Evolutionary conservation across 176 grass and related monocot genomes (phyloP).

Genomic region (Stipa capillata): DNA sequence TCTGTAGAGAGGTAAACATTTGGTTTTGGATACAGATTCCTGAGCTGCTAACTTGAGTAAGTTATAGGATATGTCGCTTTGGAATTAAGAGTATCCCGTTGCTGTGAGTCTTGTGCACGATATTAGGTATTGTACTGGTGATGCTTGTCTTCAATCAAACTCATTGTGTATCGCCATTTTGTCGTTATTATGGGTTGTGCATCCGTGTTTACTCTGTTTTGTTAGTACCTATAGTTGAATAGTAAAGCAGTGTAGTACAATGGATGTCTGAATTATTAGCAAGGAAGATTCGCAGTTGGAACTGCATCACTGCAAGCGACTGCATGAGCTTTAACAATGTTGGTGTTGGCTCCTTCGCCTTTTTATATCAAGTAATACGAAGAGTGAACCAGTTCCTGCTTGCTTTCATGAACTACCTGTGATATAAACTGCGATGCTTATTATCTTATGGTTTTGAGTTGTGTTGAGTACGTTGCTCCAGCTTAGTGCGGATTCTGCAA

Average conservation of each 20-base stretch:
- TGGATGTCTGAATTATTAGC: constrained; percentile 6
- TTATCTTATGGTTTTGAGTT: neutral
- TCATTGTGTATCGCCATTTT: neutral
- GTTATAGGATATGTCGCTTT: neutral
- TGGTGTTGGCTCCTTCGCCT: neutral
- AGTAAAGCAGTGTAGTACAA: neutral
- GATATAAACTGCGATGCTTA: neutral
- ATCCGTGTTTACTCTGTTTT: neutral
- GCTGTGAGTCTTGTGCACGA: neutral
- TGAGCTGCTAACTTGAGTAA: constrained; percentile 2
- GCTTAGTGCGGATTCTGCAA: neutral
- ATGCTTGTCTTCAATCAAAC: neutral
- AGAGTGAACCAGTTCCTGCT: neutral
- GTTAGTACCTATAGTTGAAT: too few relatives aligned
- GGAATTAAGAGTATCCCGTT: neutral
- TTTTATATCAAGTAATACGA: neutral
- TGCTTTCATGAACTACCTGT: neutral
- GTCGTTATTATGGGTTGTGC: too few relatives aligned
- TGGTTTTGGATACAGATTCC: constrained; percentile 4
- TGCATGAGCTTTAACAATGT: neutral
- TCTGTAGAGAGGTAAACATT: constrained; percentile 14
- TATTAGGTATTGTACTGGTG: neutral
- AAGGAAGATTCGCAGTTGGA: neutral
- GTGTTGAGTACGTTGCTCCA: neutral
- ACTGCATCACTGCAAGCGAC: neutral